Base-by-base conservation (phyloP, 208 protist genomes). In the Trichomonas gallinae region DNA sequence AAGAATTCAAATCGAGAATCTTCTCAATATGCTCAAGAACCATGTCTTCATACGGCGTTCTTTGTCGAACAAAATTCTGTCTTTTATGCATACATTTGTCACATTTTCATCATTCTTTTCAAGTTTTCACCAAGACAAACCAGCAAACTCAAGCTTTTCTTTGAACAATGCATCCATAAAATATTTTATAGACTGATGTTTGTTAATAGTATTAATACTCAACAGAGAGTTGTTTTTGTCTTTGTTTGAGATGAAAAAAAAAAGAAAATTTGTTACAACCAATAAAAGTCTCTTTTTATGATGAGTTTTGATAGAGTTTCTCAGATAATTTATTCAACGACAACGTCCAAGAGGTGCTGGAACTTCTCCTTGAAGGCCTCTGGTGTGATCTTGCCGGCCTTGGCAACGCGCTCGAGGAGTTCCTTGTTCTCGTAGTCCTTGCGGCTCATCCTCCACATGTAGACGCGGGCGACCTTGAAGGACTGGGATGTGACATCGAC, bases 381-480 rank as follows among this genome's bases (percentile, higher is more conserved):
- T 85, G 81, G 81, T 42, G 81, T 85, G n/a, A 85, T 85, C 26
- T 96, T 96, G 17, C 48, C 82, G 13, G 31, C 21, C 44, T 34
- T 9, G 23, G 96, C 96, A 1, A 97, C 63, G 17, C 31, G 15
- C 0, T 2, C 13, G 3, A 96, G 42, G 0, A 31, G 44, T 11
- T 96, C 31, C 40, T 81, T 21, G 44, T 97, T 46, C 4, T 72
- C 58, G 38, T 96, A 96, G 63, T 97, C 96, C 34, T 96, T 96
- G 0, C 0, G 1, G 21, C 23, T 23, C 48, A 97, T 48, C n/a
- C 96, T 4, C 42, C 93, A 96, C 96, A 97, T 97, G 38, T 96
- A 97, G n/a, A 38, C 46, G 0, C 48, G 31, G 1, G 96, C 96
- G 26, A 97, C 96, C 38, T 97, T 82, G 96, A 96, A 97, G 44